Conservation (phyloP, 2,329 filamentous ascomycete species). For the Aureobasidium sp. region DNA sequence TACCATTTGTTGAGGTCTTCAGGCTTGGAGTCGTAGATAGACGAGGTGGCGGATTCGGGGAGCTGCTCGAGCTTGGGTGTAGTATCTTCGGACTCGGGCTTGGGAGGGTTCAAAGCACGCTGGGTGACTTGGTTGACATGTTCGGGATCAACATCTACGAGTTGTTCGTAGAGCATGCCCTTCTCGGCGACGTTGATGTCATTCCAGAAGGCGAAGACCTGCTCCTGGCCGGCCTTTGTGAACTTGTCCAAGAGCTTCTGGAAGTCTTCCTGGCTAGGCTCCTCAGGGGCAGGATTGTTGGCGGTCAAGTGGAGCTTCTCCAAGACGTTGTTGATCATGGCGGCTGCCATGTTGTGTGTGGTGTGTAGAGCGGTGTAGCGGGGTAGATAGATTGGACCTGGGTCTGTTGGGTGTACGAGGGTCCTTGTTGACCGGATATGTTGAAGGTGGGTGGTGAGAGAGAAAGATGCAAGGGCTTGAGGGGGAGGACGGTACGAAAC, state of each 20-base stretch:
- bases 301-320: constrained; percentile 33
- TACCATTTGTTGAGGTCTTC: constrained; percentile 81
- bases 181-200: constrained; percentile 66
- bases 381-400: background rate
- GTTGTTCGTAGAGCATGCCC: constrained; percentile 69
- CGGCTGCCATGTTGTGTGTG: constrained; percentile 28
- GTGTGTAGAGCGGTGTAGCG: background rate
- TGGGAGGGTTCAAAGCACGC: constrained; percentile 69
- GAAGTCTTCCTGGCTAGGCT: constrained; percentile 59
- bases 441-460: background rate
- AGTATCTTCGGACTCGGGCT: constrained; percentile 45
- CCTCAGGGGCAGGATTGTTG: constrained; percentile 31
- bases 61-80: constrained; percentile 68
- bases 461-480: background rate
- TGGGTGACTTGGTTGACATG: constrained; percentile 83
- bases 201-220: constrained; percentile 85
- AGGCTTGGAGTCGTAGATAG: constrained; percentile 78
- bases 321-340: constrained; percentile 31
- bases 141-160: constrained; percentile 70
- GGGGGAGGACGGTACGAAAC: background rate
- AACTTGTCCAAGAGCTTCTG: constrained; percentile 64
- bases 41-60: constrained; percentile 76
- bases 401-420: background rate
- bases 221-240: constrained; percentile 64
- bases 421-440: background rate